A percentile compares a stretch with the other conserved stretches of the same genome.
These are phyloP conservation scores for Arthromyces matolae DNA, from an alignment of 768 basidiomycete genomes.

Conservation along the genomic window DNA sequence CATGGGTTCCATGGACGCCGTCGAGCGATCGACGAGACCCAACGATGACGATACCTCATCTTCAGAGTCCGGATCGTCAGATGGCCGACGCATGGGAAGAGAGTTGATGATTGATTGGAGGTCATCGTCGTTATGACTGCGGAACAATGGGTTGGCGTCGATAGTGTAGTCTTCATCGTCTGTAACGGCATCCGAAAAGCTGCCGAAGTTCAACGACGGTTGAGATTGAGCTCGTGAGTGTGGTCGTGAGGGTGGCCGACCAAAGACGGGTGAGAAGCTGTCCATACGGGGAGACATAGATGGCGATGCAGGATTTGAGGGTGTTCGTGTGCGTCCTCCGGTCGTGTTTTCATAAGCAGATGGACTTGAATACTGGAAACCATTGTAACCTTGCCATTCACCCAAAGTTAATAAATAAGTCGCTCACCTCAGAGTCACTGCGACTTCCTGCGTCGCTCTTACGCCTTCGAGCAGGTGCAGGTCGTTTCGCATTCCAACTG, in stretches of 20 bases:
- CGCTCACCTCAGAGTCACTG: conserved; percentile 74
- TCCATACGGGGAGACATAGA: conserved; percentile 23
- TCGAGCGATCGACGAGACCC: conserved; percentile 68
- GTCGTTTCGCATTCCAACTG: conserved; percentile 65
- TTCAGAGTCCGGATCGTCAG: conserved; percentile 48
- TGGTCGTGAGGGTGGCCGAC: conserved; percentile 47
- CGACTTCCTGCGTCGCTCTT: conserved; percentile 72
- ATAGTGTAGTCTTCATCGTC: conserved; percentile 36
- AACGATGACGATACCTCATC: conserved; percentile 52
- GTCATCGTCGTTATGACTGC: conserved; percentile 28
- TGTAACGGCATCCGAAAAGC: conserved; percentile 27
- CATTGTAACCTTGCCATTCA: conserved; percentile 1
- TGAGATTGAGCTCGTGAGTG: conserved; percentile 61
- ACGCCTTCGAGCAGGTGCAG: conserved; percentile 60
- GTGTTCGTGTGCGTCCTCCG: conserved; percentile 53
- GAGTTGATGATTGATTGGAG: conserved; percentile 45
- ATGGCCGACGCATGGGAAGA: conserved; percentile 56
- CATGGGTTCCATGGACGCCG: conserved; percentile 65
- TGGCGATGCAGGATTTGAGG: conserved; percentile 71
- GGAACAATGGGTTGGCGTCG: conserved; percentile 25
- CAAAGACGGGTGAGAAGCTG: conserved; percentile 34
- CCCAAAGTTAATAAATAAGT: conserved; percentile 13
- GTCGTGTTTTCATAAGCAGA: conserved; percentile 41
- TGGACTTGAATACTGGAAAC: conserved; percentile 36
- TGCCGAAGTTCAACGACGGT: conserved; percentile 32